Evolutionary conservation across 305 asterid genomes (phyloP), one percentile per base, ranked within the genome.

Genomic region (Nicotiana rustica): DNA sequence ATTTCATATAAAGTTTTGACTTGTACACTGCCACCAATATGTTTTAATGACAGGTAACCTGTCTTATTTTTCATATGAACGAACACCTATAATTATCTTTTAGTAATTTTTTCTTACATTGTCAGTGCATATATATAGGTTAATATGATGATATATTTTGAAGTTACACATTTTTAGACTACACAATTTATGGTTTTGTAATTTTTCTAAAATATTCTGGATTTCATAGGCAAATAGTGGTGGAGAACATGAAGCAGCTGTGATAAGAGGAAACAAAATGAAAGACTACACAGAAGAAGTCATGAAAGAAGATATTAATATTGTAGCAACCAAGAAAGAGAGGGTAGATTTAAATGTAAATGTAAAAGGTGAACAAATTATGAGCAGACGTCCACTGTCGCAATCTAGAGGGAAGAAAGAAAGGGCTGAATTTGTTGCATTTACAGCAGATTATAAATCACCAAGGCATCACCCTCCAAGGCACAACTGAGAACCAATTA

Each of bases 391-490:
- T 29, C 83, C 85, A 85, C 80, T 49, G 57, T 35, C 79, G 12
- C 76, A 57, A 65, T 75, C 83, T 14, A 81, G 76, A 70, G 87
- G 80, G 47, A 79, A 83, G 47, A 79, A 83, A 83, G 77, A 81
- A 82, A 57, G 69, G 62, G 85, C 89, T 18, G 84, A 89, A 13
- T 85, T 82, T 65, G 90, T 83, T 69, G 91, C 91, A 49, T 91
- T 89, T 83, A 85, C 60, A 66, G 91, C 91, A 65, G 94, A 91
- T 84, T 91, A 91, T 86, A 91, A 83, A 82, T 92, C 91, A 19
- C 92, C 94, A 44, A 84, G 89, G 87, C 90, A 59, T 84, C 94
- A 91, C 71, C 94, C 94, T 36, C 94, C 92, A 19, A 91, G 87
- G 86, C 89, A 91, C 49, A 90, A 90, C 52, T 89, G 85, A 88